Base-by-base conservation (phyloP, 2,329 filamentous ascomycete species). In the Anthostomella pinea region DNA sequence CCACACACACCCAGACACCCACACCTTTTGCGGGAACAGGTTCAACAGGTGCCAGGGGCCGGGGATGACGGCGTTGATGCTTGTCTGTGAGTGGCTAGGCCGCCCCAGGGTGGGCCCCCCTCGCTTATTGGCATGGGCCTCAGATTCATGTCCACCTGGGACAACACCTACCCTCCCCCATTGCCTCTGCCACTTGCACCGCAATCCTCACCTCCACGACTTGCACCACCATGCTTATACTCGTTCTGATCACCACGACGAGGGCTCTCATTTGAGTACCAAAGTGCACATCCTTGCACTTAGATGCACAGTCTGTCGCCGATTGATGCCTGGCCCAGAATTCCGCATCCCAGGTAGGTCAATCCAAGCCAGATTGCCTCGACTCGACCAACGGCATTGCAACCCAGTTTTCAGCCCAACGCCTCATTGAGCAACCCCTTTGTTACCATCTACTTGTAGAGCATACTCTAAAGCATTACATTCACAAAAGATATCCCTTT, bases 191-290 rank as follows among this genome's bases (percentile, higher is more conserved):
- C 32, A 39, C 39, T 34, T 33, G 30, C 35, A 27, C 44, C 45
- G 41, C 39, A 26, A 43, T 48, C 33, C 24, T 44, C 46, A 36
- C 26, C 30, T 30, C 33, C 38, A 35, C 30, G 29, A 41, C 59
- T 60, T 66, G 65, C 51, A 59, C 62, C 63, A 57, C 64, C 68
- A 63, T 85, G 74, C 70, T 79, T 81, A 72, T 77, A 77, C 81
- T 86, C 73, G 54, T 81, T 81, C 54, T 69, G 67, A 65, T 79
- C 79, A 66, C 60, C 62, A 26, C 31, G 37, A 33, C 27, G 38
- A 45, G 64, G 46, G 62, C 67, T 65, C 62, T 67, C 64, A 28
- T 56, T 49, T 33, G 55, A 65, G 60, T 57, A 56, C 57, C 48
- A 39, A 57, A 65, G 35, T 41, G 49, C 30, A 25, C 35, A 25